These are phyloP conservation scores for Nelumbo lutea DNA, from an alignment of 164 flowering plant genomes.

Conservation along the genomic window DNA sequence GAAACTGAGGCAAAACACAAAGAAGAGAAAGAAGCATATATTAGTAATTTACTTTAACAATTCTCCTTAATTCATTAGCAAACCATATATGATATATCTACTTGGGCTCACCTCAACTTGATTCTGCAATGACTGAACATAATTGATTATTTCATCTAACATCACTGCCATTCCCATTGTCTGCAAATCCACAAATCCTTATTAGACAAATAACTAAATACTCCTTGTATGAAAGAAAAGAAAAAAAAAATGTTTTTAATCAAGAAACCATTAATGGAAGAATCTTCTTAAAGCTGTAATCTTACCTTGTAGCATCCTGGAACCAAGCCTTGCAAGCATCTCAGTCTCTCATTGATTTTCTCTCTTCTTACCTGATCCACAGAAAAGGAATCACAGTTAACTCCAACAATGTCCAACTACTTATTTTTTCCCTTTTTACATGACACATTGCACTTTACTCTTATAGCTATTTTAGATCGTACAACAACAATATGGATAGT, in stretches of 20 bases:
- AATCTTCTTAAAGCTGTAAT: not conserved
- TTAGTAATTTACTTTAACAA: not conserved
- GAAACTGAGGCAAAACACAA: constrained; percentile 32
- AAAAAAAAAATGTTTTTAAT: not conserved
- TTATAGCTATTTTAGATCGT: too few relatives aligned
- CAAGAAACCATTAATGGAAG: not conserved
- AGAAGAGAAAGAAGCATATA: not conserved
- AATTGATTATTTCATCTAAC: constrained; percentile 88
- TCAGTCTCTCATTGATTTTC: constrained; percentile 61
- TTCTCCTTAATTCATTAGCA: not conserved
- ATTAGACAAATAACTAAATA: not conserved
- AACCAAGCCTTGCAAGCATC: constrained; percentile 55
- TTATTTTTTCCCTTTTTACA: too few relatives aligned
- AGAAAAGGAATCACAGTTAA: not conserved
- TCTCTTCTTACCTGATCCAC: constrained; percentile 47
- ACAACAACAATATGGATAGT: too few relatives aligned
- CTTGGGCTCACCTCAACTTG: constrained; percentile 63
- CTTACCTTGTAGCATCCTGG: constrained; percentile 79
- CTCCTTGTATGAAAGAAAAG: not conserved
- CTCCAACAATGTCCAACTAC: not conserved
- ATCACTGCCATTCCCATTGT: constrained; percentile 55
- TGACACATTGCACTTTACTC: too few relatives aligned
- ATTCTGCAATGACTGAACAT: constrained; percentile 76
- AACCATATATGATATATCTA: not conserved
- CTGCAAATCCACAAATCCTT: not conserved